Evolutionary conservation across 2,329 filamentous ascomycete species (phyloP).

Genomic region (Cladosporium sp.): DNA sequence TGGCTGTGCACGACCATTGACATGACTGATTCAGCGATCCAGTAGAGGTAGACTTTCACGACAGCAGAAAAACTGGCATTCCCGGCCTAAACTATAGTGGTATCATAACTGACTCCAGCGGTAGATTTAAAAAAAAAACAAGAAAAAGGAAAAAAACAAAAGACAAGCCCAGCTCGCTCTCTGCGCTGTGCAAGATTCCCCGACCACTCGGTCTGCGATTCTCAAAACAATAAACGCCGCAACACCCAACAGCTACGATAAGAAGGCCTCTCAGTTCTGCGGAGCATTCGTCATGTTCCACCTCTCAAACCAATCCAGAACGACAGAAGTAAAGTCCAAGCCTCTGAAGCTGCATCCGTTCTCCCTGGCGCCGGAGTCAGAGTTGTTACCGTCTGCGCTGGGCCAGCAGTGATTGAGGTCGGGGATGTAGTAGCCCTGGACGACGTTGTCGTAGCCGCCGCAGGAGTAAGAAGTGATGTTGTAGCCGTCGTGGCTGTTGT

Average conservation of each 20-base stretch:
- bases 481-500: slow-evolving; percentile 24
- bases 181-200: not conserved
- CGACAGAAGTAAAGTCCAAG: slow-evolving; percentile 30
- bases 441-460: slow-evolving; percentile 34
- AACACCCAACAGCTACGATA: not conserved
- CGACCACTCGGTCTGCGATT: not conserved
- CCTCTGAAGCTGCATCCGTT: slow-evolving; percentile 20
- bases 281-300: slow-evolving; percentile 29
- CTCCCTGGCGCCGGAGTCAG: slow-evolving; percentile 25
- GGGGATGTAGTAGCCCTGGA: slow-evolving; percentile 42
- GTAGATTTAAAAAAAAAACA: not conserved
- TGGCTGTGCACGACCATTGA: too few species aligned
- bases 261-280: slow-evolving; percentile 4
- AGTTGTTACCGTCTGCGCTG: slow-evolving; percentile 28
- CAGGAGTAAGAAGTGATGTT: slow-evolving; percentile 36
- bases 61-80: not conserved
- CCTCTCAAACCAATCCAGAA: slow-evolving; percentile 31
- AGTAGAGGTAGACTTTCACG: too few species aligned
- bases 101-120: slow-evolving; percentile 1
- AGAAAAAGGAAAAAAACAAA: too few species aligned
- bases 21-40: too few species aligned
- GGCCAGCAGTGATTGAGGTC: slow-evolving; percentile 46
- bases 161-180: slow-evolving; percentile 3
- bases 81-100: slow-evolving; percentile 4
- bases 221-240: not conserved